Conservation (phyloP, 306 rosid species). For the Oemleria cerasiformis region DNA sequence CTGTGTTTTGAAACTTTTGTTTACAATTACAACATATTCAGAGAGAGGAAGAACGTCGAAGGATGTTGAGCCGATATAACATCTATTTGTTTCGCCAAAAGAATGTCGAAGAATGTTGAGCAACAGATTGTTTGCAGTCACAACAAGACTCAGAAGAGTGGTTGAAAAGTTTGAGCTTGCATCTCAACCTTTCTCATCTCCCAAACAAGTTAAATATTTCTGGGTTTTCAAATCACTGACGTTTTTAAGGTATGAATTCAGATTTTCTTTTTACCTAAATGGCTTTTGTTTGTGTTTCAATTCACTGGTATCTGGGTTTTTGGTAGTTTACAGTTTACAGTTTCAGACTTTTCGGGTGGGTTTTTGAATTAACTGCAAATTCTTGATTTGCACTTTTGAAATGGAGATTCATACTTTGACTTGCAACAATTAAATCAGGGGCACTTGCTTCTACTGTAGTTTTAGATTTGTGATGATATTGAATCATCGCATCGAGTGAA, state of each 20-base stretch:
- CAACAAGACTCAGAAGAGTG: slow-evolving; percentile 7
- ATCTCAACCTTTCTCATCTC: slow-evolving; percentile 1
- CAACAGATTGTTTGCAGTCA: neutral
- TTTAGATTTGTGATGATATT: too few species aligned
- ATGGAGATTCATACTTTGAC: neutral
- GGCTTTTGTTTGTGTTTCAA: too few species aligned
- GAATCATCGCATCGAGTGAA: too few species aligned
- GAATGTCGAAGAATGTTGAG: slow-evolving; percentile 15
- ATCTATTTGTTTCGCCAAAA: neutral
- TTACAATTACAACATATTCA: slow-evolving; percentile 7
- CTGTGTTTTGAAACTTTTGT: slow-evolving; percentile 15
- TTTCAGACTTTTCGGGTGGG: neutral
- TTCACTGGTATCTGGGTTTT: too few species aligned
- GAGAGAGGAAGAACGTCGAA: neutral
- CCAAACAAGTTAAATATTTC: neutral
- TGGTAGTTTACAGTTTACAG: too few species aligned
- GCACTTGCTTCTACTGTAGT: too few species aligned
- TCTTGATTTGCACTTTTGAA: neutral
- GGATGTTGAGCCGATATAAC: neutral
- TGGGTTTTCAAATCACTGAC: neutral
- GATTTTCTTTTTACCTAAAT: too few species aligned
- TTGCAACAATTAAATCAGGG: neutral
- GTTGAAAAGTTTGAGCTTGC: neutral
- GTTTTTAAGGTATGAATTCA: slow-evolving; percentile 1
- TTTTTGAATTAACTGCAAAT: neutral